Evolutionary conservation across 2,329 filamentous ascomycete genomes (phyloP).

Genomic region (Nectriaceae sp.): DNA sequence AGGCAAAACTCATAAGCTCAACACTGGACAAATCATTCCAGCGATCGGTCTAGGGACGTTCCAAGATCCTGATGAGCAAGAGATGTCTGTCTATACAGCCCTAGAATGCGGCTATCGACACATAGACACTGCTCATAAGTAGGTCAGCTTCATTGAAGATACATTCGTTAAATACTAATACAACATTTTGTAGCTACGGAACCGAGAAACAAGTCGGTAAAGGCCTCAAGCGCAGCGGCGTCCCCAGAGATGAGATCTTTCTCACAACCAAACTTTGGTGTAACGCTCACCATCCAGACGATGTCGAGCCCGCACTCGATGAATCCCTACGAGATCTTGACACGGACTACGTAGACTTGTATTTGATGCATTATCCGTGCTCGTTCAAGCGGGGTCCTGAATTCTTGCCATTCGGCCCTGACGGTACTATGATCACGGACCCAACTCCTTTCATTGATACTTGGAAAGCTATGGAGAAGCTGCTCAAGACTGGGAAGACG

Average conservation of each 20-base stretch:
- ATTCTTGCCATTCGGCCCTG: not conserved
- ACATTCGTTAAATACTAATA: not conserved
- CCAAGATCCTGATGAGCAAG: constrained; percentile 28
- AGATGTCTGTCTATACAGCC: constrained; percentile 24
- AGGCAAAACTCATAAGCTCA: constrained; percentile 2
- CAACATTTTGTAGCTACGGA: not conserved
- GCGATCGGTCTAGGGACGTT: constrained; percentile 32
- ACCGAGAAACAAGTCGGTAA: constrained; percentile 20
- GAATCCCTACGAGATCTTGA: constrained; percentile 29
- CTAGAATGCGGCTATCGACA: constrained; percentile 34
- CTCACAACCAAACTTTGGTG: constrained; percentile 44
- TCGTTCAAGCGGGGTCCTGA: constrained; percentile 12
- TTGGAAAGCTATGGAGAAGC: constrained; percentile 20
- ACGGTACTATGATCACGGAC: constrained; percentile 9
- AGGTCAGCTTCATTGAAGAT: not conserved
- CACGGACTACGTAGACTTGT: constrained; percentile 30
- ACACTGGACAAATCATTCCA: constrained; percentile 11
- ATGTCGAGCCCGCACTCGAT: constrained; percentile 26
- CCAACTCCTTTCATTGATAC: constrained; percentile 19
- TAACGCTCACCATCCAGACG: constrained; percentile 29
- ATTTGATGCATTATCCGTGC: constrained; percentile 23
- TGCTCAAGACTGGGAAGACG: constrained; percentile 16
- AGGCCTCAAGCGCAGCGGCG: constrained; percentile 37
- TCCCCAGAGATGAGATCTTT: constrained; percentile 47
- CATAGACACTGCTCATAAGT: constrained; percentile 34